These are phyloP conservation scores for Lentinula detonsa DNA, from an alignment of 768 basidiomycete species.

Conservation along the genomic window DNA sequence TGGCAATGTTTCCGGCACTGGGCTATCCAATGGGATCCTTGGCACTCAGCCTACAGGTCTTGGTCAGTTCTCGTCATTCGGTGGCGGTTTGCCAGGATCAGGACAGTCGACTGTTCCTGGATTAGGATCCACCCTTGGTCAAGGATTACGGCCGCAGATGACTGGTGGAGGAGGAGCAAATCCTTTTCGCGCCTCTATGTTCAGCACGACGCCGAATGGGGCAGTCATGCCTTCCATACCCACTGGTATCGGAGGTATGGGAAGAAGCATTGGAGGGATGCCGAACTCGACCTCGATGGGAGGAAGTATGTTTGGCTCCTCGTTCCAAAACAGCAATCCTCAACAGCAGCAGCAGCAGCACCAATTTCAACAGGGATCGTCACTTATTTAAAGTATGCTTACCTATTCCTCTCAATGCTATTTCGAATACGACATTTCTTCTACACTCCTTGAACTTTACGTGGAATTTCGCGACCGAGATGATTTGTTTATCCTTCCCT, in stretches of 20 bases:
- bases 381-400: conserved; percentile 37
- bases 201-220: conserved; percentile 17
- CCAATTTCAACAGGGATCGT: conserved; percentile 38
- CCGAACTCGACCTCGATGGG: conserved; percentile 12
- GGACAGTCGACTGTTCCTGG: conserved; percentile 12
- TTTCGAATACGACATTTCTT: background rate
- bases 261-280: conserved; percentile 14
- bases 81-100: background rate
- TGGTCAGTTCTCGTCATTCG: conserved; percentile 4
- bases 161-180: conserved; percentile 53
- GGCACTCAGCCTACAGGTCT: background rate
- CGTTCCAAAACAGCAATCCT: conserved; percentile 1
- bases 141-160: conserved; percentile 54
- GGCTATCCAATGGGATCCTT: background rate
- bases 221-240: background rate
- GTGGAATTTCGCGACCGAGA: conserved; percentile 4
- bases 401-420: background rate
- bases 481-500: background rate
- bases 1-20: conserved; percentile 10
- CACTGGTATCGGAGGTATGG: conserved; percentile 12
- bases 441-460: background rate
- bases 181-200: conserved; percentile 64
- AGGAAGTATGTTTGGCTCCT: background rate
- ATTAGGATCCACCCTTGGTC: conserved; percentile 27
- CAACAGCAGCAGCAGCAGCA: conserved; percentile 29